These are phyloP conservation scores for Oldenlandia corymbosa DNA, from an alignment of 257 asterid genomes.

Conservation along the genomic window DNA sequence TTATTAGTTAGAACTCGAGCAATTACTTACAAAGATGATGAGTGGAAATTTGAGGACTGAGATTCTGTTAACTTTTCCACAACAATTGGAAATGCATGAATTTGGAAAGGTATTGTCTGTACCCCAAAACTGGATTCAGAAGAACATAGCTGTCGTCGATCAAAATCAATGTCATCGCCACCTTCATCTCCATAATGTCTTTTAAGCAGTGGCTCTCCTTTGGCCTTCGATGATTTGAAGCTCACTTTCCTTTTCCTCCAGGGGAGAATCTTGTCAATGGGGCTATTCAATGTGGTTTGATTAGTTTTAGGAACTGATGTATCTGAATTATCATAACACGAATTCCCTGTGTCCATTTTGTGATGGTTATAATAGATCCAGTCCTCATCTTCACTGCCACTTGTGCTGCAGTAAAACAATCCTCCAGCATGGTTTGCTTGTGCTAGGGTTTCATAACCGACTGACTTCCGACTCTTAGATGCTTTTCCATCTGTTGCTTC, in stretches of 20 bases:
- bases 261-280: conserved; percentile 54
- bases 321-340: conserved; percentile 14
- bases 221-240: conserved; percentile 56
- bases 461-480: conserved; percentile 34
- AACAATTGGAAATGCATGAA: too few species aligned
- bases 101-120: not conserved
- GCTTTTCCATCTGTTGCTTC: conserved; percentile 34
- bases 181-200: conserved; percentile 72
- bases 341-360: conserved; percentile 21
- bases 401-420: conserved; percentile 31
- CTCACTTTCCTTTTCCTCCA: conserved; percentile 75
- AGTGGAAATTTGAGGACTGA: too few species aligned
- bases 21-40: not conserved
- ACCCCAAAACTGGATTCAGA: conserved; percentile 58
- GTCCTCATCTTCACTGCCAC: conserved; percentile 58
- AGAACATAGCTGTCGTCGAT: conserved; percentile 75
- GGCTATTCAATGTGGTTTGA: conserved; percentile 27
- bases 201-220: conserved; percentile 75
- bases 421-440: conserved; percentile 59
- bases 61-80: not conserved
- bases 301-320: conserved; percentile 24
- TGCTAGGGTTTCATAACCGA: conserved; percentile 58
- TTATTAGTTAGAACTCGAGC: conserved; percentile 1
- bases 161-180: conserved; percentile 87
- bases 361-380: conserved; percentile 43